A percentile compares a stretch with the other conserved stretches of the same genome.
Evolutionary conservation across 352 stramenopile species (phyloP).

Genomic region (Phytopythium cucurbitacearum): DNA sequence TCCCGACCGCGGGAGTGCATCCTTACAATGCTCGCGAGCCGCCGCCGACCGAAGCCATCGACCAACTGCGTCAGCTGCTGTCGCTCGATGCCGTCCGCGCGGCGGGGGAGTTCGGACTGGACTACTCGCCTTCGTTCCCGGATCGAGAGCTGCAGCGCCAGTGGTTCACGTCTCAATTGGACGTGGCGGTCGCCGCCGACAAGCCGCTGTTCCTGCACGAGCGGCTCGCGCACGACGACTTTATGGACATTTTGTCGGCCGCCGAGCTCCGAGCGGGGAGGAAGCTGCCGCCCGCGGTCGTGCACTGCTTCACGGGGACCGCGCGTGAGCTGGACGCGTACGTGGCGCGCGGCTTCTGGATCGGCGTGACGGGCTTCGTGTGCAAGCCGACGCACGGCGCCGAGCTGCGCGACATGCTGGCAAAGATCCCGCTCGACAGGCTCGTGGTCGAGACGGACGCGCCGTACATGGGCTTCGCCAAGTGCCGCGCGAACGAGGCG

Average conservation of each 20-base stretch:
- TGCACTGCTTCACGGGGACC: slow-evolving; percentile 91
- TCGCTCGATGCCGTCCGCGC: slow-evolving; percentile 29
- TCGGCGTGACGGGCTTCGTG: slow-evolving; percentile 89
- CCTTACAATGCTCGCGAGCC: slow-evolving; percentile 58
- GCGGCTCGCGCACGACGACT: slow-evolving; percentile 69
- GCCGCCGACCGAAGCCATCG: slow-evolving; percentile 31
- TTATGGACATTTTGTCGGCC: slow-evolving; percentile 64
- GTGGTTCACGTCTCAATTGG: slow-evolving; percentile 66
- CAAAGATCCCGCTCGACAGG: slow-evolving; percentile 62
- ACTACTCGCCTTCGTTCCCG: slow-evolving; percentile 70
- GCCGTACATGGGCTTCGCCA: slow-evolving; percentile 88
- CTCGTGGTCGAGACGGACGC: slow-evolving; percentile 92
- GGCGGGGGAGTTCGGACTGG: slow-evolving; percentile 78
- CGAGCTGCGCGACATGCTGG: slow-evolving; percentile 47
- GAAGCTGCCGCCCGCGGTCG: slow-evolving; percentile 55
- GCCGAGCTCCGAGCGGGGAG: slow-evolving; percentile 25
- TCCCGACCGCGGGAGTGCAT: slow-evolving; percentile 73
- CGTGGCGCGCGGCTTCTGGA: slow-evolving; percentile 72
- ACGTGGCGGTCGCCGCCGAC: slow-evolving; percentile 51
- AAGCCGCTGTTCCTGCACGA: slow-evolving; percentile 86
- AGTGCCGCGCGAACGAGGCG: slow-evolving; percentile 38
- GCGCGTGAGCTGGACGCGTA: slow-evolving; percentile 72
- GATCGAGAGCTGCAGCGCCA: slow-evolving; percentile 34
- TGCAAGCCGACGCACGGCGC: slow-evolving; percentile 75
- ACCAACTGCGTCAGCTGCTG: slow-evolving; percentile 25